Evolutionary conservation across 176 grass and related monocot species (phyloP).

Genomic region (Carex parvula): DNA sequence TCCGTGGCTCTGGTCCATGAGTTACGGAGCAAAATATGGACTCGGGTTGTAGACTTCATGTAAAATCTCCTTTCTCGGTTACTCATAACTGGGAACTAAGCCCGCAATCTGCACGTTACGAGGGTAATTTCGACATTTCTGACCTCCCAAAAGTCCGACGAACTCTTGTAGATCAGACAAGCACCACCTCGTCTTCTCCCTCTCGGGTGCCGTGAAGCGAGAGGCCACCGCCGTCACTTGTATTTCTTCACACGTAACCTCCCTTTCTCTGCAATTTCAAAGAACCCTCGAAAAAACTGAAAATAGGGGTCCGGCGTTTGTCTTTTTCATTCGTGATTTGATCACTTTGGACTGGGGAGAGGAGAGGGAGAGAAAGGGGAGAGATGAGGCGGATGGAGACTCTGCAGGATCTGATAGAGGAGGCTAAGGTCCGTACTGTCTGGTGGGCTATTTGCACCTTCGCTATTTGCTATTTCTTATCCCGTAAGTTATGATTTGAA

Average conservation of each 20-base stretch:
- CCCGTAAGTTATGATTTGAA: conserved; percentile 47
- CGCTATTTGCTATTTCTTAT: conserved; percentile 77
- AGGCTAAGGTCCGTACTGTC: conserved; percentile 77
- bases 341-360: conserved; percentile 5
- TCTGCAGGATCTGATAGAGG: conserved; percentile 95
- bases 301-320: neutral
- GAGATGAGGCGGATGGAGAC: conserved; percentile 63
- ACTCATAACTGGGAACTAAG: neutral
- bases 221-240: neutral
- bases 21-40: neutral
- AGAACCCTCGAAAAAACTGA: neutral
- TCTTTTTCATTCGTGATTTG: neutral
- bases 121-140: conserved; percentile 3
- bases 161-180: neutral
- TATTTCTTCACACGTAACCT: neutral
- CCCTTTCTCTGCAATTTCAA: neutral
- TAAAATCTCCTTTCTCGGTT: neutral
- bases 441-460: conserved; percentile 88
- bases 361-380: neutral
- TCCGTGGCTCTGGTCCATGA: neutral
- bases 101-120: neutral
- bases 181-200: conserved; percentile 8
- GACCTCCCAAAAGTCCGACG: neutral
- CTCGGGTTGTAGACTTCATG: neutral
- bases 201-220: neutral